Conservation (phyloP, 2,329 filamentous ascomycete genomes). For the Macrophomina pseudophaseolina region DNA sequence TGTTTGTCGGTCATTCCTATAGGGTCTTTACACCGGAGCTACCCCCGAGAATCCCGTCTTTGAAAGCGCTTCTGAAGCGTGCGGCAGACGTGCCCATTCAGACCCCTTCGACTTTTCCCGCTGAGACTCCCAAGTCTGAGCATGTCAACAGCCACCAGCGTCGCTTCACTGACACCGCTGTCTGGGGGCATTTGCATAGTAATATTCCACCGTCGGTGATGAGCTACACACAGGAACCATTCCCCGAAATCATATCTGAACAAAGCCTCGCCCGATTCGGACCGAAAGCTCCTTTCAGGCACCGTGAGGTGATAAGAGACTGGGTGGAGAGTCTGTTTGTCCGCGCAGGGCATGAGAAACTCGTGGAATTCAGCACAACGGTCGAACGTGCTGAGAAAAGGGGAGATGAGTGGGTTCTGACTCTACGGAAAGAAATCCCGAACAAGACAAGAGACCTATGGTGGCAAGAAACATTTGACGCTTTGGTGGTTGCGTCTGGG, state of each 20-base stretch:
- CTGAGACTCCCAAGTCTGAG: constrained; percentile 30
- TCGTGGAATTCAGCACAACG: constrained; percentile 45
- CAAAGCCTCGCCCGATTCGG: constrained; percentile 58
- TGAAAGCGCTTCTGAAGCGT: constrained; percentile 29
- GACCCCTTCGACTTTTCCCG: constrained; percentile 33
- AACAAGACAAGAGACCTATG: constrained; percentile 36
- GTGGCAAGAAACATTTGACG: constrained; percentile 60
- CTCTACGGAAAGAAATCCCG: constrained; percentile 31
- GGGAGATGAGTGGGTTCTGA: constrained; percentile 38
- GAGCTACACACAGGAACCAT: constrained; percentile 64
- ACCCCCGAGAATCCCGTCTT: constrained; percentile 30
- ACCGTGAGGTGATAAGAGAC: constrained; percentile 61
- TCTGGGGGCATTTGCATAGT: constrained; percentile 68
- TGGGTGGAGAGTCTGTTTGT: constrained; percentile 61
- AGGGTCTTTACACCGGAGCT: constrained; percentile 36
- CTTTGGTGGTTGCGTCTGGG: constrained; percentile 75
- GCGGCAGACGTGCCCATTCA: constrained; percentile 32
- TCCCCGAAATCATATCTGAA: constrained; percentile 52
- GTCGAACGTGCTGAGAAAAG: constrained; percentile 35
- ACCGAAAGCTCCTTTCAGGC: constrained; percentile 63
- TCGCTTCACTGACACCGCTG: constrained; percentile 37
- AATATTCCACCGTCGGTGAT: constrained; percentile 66
- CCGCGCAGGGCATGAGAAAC: constrained; percentile 33
- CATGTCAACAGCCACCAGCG: constrained; percentile 27
- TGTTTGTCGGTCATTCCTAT: too few species aligned